A percentile compares a stretch with the other conserved stretches of the same genome.
phyloP scores from a whole-genome alignment of 2,329 filamentous ascomycete genomes.

The Phialocephala subalpina region DNA sequence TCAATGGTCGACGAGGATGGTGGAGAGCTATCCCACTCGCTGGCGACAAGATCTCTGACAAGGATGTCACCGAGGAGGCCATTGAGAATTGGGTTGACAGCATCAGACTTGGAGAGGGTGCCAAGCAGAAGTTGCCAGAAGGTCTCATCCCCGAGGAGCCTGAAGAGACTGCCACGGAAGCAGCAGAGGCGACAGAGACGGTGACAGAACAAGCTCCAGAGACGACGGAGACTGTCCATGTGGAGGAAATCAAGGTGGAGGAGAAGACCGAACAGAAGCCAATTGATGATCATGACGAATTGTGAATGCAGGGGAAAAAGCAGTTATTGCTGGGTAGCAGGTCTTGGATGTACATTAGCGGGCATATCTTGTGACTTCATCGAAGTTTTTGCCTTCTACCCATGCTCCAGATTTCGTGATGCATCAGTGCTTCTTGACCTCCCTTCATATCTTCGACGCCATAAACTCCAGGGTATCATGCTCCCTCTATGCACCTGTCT shows the following conservation, averaged over 20 bases:
- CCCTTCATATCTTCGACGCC: conserved; percentile 26
- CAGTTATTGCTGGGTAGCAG: neutral
- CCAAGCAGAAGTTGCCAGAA: conserved; percentile 77
- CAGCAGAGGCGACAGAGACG: conserved; percentile 27
- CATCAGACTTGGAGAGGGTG: conserved; percentile 88
- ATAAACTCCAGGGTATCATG: conserved; percentile 38
- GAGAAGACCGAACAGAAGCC: conserved; percentile 26
- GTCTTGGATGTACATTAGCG: conserved; percentile 26
- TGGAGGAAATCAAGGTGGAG: conserved; percentile 32
- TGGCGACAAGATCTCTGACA: conserved; percentile 43
- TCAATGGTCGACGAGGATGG: conserved; percentile 89
- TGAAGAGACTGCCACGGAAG: conserved; percentile 47
- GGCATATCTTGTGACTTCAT: neutral
- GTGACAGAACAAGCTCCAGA: conserved; percentile 42
- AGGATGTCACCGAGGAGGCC: conserved; percentile 61
- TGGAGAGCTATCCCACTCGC: conserved; percentile 70
- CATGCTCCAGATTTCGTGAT: too few species aligned
- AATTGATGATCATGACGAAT: conserved; percentile 31
- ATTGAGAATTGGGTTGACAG: conserved; percentile 89
- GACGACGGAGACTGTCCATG: conserved; percentile 17
- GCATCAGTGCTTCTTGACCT: too few species aligned
- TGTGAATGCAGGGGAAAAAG: conserved; percentile 21
- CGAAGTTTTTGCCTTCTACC: neutral
- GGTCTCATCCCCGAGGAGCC: conserved; percentile 58
- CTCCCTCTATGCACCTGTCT: conserved; percentile 34